Evolutionary conservation across 345 rosid species (phyloP), one percentile per base, ranked within the genome.

Genomic region (Draba incana): DNA sequence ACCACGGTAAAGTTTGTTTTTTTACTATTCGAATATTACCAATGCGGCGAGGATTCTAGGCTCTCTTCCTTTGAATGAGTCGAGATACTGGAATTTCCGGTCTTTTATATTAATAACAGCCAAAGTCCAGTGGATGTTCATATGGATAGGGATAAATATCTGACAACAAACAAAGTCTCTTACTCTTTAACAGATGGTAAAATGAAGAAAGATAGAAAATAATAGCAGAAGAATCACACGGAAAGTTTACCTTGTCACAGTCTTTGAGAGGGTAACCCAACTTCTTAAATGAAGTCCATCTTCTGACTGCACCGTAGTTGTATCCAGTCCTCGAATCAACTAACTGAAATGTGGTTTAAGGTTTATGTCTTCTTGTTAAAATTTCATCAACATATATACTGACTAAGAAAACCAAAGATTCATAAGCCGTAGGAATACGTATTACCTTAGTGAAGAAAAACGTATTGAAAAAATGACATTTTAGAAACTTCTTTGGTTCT

Each of bases 101-200:
- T 92, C 98, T 78, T 79, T 88, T 58, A 69, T 85, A 66, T 88
- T 88, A 31, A 95, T 95, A 58, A 95, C 80, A 41, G 97, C 98
- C 83, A 95, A 86, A 70, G 97, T 89, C 99, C 99, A 95, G 68
- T 95, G 99, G 61, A 88, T 83, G 66, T 80, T 86, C 77, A 69
- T 78, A 82, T 95, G 99, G 80, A 95, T 84, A 33, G 99, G 99
- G 71, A 92, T 82, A 82, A 95, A 95, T 79, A 95, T 88, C 99
- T 95, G 85, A 66, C 58, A 70, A 71, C 52, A 62, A 38, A 14
- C 52, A 43, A 15, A 15, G 52, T 57, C 35, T 24, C 20, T 20
- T 20, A 20, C 20, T 20, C 55, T 57, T 73, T 39, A 16, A 28
- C 31, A 14, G 23, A 42, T n/a, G 37, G 14, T 46, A 3, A 55